Base-by-base conservation (phyloP, 1,284 basidiomycete species). In the Moesziomyces parantarcticus region DNA sequence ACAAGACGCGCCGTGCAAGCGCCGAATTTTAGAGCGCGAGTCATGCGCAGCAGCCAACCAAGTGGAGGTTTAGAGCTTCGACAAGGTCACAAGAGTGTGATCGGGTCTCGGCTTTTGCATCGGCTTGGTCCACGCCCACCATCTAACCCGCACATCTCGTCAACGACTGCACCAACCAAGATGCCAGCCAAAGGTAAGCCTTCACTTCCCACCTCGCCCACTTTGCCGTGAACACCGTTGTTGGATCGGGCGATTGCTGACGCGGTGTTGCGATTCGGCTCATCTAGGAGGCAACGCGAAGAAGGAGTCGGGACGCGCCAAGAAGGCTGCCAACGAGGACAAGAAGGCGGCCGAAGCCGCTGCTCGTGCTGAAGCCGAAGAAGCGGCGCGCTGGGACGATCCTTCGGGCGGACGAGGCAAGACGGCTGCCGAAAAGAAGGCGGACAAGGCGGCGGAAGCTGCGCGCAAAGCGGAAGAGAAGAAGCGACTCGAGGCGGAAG, bases 251-350 rank as follows among this genome's bases (percentile, higher is more conserved):
- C 29, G 3, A 8, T 18, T 18, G 36, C 36, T 39, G 16, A 39
- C 6, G 16, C 5, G 16, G 36, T 16, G 36, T 13, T 18, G n/a
- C n/a, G 3, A 26, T 23, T 23, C 16, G n/a, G 9, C 5, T 5
- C 26, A 34, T 4, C 45, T 26, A 59, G 70, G 71, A 32, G 68
- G 68, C n/a, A 74, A 74, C 59, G 62, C 71, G 1, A 74, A 74
- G 39, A 74, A 74, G 23, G 71, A 74, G 39, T 74, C 76, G 3
- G 81, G 81, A 14, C 68, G 72, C 49, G 92, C 94, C 1, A 93
- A 93, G 85, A 97, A 97, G 86, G 92, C 93, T 7, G 94, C 96
- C 83, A 95, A 94, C 84, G 93, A 94, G 84, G 88, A 89, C 87
- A 91, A 91, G 84, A 87, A 89, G 72, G 88, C 87, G 11, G 86